Percentiles rank a stretch among this genome's conserved stretches.
Evolutionary conservation across 2,329 filamentous ascomycete species (phyloP).

Genomic region (Fusarium clavum): DNA sequence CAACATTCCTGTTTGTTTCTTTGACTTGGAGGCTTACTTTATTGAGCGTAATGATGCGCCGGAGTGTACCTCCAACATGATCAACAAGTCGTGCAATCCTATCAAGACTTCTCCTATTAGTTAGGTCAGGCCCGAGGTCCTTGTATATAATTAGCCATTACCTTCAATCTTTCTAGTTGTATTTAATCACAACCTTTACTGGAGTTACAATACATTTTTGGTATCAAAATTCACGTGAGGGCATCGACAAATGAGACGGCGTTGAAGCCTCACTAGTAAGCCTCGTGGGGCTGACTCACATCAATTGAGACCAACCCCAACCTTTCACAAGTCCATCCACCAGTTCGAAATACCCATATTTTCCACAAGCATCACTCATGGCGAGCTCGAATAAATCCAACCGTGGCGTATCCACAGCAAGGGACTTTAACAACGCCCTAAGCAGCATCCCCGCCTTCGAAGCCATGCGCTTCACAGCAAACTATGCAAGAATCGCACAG

Average conservation of each 20-base stretch:
- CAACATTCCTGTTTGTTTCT: slow-evolving; percentile 24
- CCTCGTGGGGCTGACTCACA: slow-evolving; percentile 9
- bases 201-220: background rate
- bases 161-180: background rate
- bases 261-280: background rate
- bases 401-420: background rate
- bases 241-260: background rate
- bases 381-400: background rate
- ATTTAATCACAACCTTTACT: background rate
- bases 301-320: background rate
- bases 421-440: slow-evolving; percentile 4
- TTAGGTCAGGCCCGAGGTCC: accelerated
- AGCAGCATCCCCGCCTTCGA: slow-evolving; percentile 5
- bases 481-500: slow-evolving; percentile 10
- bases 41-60: slow-evolving; percentile 13
- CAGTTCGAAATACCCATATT: no score
- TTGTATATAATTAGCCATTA: background rate
- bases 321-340: no score
- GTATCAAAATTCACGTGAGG: background rate
- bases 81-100: background rate
- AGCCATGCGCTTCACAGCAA: slow-evolving; percentile 15
- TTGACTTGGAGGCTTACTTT: slow-evolving; percentile 21
- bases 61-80: slow-evolving; percentile 4
- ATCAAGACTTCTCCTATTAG: slow-evolving; percentile 1
- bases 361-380: background rate